phyloP scores from a whole-genome alignment of 352 stramenopile genomes.

The Globisporangium apiculatum region DNA sequence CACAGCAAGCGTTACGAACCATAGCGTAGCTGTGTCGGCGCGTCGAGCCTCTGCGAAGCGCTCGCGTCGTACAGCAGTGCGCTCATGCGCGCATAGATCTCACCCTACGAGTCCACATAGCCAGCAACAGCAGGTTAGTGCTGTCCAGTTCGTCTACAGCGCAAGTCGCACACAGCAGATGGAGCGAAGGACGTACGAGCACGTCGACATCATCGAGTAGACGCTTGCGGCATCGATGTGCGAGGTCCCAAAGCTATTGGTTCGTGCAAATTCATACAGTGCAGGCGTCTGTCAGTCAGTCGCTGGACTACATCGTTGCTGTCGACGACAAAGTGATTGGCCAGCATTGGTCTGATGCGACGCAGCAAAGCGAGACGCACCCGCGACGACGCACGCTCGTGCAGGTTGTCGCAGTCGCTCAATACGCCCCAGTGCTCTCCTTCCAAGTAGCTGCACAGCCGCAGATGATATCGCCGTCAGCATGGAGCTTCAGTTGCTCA shows the following conservation, averaged over 20 bases:
- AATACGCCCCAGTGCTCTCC: conserved; percentile 59
- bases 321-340: too few relatives aligned
- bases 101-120: conserved; percentile 14
- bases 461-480: background rate
- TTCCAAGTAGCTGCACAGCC: conserved; percentile 39
- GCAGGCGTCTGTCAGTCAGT: background rate
- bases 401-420: conserved; percentile 34
- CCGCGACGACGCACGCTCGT: conserved; percentile 36
- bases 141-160: background rate
- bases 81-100: conserved; percentile 40
- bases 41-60: conserved; percentile 21
- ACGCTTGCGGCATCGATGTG: conserved; percentile 52
- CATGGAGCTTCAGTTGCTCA: too few relatives aligned
- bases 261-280: background rate
- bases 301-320: background rate
- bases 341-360: background rate
- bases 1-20: conserved; percentile 20
- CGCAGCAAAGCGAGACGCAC: conserved; percentile 21
- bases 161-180: conserved; percentile 3
- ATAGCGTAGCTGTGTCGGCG: conserved; percentile 32
- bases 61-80: conserved; percentile 18
- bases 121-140: background rate
- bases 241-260: conserved; percentile 59
- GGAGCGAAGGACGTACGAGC: conserved; percentile 23
- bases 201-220: conserved; percentile 40